phyloP scores from a whole-genome alignment of 768 basidiomycete species.

The Leccinum sublutescens region DNA sequence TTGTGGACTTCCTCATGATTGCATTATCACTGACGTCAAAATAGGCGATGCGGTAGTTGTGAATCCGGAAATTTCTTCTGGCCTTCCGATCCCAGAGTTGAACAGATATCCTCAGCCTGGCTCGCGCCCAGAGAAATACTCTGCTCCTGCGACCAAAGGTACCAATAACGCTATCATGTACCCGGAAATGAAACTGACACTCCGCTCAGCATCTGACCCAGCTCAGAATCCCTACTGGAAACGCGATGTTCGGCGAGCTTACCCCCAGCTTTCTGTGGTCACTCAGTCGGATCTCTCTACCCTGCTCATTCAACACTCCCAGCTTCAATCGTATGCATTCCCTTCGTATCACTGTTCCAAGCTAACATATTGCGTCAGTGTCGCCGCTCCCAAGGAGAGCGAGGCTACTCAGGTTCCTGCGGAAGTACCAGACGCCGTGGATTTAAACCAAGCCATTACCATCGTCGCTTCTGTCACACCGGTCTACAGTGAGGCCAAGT shows the following conservation, averaged over 20 bases:
- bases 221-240: constrained; percentile 96
- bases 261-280: constrained; percentile 88
- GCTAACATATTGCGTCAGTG: constrained; percentile 35
- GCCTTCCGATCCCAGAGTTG: constrained; percentile 71
- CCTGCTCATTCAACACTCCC: constrained; percentile 79
- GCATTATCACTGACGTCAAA: constrained; percentile 5
- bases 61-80: constrained; percentile 89
- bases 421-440: constrained; percentile 44
- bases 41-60: constrained; percentile 81
- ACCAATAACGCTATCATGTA: constrained; percentile 10
- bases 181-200: constrained; percentile 11
- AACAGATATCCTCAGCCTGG: constrained; percentile 85
- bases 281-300: constrained; percentile 81
- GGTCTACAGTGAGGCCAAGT: constrained; percentile 57
- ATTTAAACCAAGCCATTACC: constrained; percentile 71
- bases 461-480: constrained; percentile 56
- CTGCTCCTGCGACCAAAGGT: constrained; percentile 90
- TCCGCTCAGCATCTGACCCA: constrained; percentile 68
- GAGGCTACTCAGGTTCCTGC: constrained; percentile 46
- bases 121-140: constrained; percentile 84
- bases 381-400: constrained; percentile 49
- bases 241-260: constrained; percentile 88
- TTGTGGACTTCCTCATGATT: constrained; percentile 9
- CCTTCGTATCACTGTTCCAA: neutral
- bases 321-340: constrained; percentile 56